Evolutionary conservation across 1,284 basidiomycete genomes (phyloP), one percentile per base, ranked within the genome.

Genomic region (Cutaneotrichosporon cavernicola): DNA sequence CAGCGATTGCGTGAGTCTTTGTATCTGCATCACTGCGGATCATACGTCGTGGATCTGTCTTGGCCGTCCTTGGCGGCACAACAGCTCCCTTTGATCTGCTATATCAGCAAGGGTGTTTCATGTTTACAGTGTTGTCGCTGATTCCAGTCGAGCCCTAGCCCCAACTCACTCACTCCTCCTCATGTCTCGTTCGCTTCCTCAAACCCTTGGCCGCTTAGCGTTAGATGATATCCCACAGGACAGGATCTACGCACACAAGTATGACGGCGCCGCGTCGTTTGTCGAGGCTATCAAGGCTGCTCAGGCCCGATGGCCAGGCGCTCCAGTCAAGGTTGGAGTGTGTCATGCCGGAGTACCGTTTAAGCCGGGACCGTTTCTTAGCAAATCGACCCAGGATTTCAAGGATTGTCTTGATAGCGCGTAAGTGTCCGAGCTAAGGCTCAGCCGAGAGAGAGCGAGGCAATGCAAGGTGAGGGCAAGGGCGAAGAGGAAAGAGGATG

Each of bases 141-240:
- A 26, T 26, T 30, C 22, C 63, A 72, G 71, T 22, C 67, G 69
- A n/a, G 69, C 72, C 1, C 73, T 80, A 56, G 67, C 72, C 2
- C 58, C 70, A 6, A 76, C 76, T 8, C 77, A 81, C 70, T 66
- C 70, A 16, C 69, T 81, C 63, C 63, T 79, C 31, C 71, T 81
- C 56, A 70, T 81, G 50, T 76, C 76, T 10, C 75, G 80, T 53
- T 77, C 78, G 5, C 69, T 79, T 10, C 77, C 76, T 0, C 67
- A 62, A 14, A 72, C 72, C 2, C 65, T 78, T 16, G 59, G 72
- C 11, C 64, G 65, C 22, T 71, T 77, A 21, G 60, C 66, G 14
- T 68, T 77, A 22, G 58, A 61, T 26, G 57, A 69, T n/a, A 58
- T 74, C 14, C 68, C 72, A n/a, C 34, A 61, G n/a, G 63, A 65